Percentiles rank a stretch among this genome's conserved stretches.
These are phyloP conservation scores for Metschnikowia kunwiensis DNA, from an alignment of 805 yeast species.

Conservation along the genomic window DNA sequence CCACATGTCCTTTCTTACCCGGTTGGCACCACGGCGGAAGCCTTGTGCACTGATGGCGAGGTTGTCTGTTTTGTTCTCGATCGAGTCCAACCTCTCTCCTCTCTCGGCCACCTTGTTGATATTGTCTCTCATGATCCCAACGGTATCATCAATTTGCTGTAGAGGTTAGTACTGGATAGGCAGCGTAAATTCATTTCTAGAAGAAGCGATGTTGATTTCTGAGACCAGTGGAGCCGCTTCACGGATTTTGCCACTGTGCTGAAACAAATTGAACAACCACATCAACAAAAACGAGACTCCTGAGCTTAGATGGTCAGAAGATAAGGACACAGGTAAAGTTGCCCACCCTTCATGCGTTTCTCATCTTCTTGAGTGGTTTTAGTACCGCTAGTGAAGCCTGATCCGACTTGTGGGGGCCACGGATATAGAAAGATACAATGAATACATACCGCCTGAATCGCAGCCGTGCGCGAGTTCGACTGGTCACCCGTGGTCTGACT, in stretches of 20 bases:
- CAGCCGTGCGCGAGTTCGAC: conserved; percentile 64
- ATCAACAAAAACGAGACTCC: too few relatives aligned
- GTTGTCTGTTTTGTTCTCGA: conserved; percentile 91
- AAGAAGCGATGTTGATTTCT: too few relatives aligned
- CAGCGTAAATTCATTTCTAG: too few relatives aligned
- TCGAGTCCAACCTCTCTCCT: conserved; percentile 89
- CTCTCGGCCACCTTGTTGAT: conserved; percentile 92
- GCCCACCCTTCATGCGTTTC: too few relatives aligned
- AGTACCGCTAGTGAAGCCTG: too few relatives aligned
- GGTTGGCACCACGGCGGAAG: conserved; percentile 93
- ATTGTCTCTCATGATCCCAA: conserved; percentile 96
- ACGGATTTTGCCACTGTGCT: too few relatives aligned
- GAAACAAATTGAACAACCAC: too few relatives aligned
- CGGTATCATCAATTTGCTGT: conserved; percentile 89
- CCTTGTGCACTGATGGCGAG: conserved; percentile 91
- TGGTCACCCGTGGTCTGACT: conserved; percentile 53
- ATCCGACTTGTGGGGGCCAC: too few relatives aligned
- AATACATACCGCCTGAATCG: conserved; percentile 70
- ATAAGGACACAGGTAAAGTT: too few relatives aligned
- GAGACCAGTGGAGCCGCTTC: too few relatives aligned
- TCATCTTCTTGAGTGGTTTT: too few relatives aligned
- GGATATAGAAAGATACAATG: not conserved
- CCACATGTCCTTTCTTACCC: conserved; percentile 99
- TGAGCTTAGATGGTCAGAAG: too few relatives aligned
- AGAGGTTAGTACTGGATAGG: conserved; percentile 30